A percentile compares a stretch with the other conserved stretches of the same genome.
phyloP scores from a whole-genome alignment of 1,284 basidiomycete genomes.

The Cutaneotrichosporon sp. region DNA sequence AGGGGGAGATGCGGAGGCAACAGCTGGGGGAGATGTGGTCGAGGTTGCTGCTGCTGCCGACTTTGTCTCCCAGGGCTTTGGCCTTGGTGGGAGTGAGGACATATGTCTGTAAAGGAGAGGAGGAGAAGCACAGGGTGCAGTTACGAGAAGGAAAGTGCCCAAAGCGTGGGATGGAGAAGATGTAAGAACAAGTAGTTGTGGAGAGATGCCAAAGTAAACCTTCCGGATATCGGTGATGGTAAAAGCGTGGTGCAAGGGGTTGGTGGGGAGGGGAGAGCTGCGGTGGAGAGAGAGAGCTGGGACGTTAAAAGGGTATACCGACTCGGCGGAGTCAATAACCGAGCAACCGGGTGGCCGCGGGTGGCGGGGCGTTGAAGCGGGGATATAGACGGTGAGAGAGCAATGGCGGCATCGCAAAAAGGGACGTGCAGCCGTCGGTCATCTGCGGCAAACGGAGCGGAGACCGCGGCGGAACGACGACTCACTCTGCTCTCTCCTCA shows the following conservation, averaged over 20 bases:
- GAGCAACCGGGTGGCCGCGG: neutral
- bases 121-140: too few species aligned
- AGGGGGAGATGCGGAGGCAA: constrained; percentile 17
- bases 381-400: neutral
- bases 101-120: too few species aligned
- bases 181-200: neutral
- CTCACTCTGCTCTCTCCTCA: too few species aligned
- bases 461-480: too few species aligned
- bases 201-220: neutral
- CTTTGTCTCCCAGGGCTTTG: constrained; percentile 42
- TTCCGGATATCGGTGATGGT: neutral
- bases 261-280: neutral
- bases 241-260: neutral
- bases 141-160: constrained; percentile 1
- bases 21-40: constrained; percentile 4
- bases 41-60: constrained; percentile 19
- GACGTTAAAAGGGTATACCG: neutral
- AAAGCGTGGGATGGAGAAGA: neutral
- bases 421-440: neutral
- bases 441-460: too few species aligned
- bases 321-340: neutral
- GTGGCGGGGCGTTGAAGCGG: neutral
- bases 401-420: too few species aligned
- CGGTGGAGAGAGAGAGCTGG: neutral
- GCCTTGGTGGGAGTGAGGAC: constrained; percentile 38